Conservation (phyloP, 768 basidiomycete species). For the Amanita rubescens region DNA sequence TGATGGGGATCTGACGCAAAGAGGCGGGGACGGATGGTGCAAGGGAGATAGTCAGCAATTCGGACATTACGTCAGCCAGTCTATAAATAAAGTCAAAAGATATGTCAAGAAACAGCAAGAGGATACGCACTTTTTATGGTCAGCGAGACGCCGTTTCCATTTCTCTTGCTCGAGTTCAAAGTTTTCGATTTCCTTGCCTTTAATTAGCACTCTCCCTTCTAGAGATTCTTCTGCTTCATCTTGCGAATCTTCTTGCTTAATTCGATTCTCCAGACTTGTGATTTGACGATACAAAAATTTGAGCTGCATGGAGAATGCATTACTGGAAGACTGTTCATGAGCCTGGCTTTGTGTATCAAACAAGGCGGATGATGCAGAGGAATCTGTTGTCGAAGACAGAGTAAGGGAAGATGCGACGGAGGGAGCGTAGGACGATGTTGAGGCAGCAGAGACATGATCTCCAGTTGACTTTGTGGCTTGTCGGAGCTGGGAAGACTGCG, state of each 20-base stretch:
- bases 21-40: constrained; percentile 86
- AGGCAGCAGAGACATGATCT: constrained; percentile 70
- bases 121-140: constrained; percentile 72
- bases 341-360: constrained; percentile 46
- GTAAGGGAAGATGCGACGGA: constrained; percentile 69
- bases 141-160: constrained; percentile 60
- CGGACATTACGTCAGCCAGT: constrained; percentile 85
- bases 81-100: constrained; percentile 30
- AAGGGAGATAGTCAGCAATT: constrained; percentile 77
- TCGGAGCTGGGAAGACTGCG: constrained; percentile 23
- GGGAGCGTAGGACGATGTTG: constrained; percentile 66
- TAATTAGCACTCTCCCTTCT: constrained; percentile 35
- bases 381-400: constrained; percentile 73
- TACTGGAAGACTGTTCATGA: constrained; percentile 52
- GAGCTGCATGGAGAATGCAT: constrained; percentile 65
- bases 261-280: constrained; percentile 67
- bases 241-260: constrained; percentile 54
- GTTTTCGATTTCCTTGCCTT: constrained; percentile 34
- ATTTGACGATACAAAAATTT: constrained; percentile 83
- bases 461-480: constrained; percentile 56
- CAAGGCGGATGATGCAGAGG: constrained; percentile 63
- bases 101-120: constrained; percentile 8
- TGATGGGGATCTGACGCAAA: constrained; percentile 80
- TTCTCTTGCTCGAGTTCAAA: constrained; percentile 69
- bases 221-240: constrained; percentile 45